Conservation (phyloP, 139 green algal species). For the Coccomyxa sp. region DNA sequence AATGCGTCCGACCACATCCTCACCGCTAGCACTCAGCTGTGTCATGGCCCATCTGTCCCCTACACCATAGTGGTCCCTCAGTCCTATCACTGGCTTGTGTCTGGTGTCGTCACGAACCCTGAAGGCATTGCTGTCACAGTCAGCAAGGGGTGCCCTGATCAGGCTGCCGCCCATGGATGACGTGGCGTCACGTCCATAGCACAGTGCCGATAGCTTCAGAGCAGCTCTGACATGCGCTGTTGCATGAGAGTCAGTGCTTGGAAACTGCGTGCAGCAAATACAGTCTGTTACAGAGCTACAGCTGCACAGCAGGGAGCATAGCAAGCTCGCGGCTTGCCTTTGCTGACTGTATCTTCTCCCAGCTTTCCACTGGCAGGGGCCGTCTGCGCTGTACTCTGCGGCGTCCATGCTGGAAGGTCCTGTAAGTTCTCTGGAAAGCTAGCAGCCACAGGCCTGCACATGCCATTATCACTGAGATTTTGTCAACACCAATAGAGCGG, state of each 20-base stretch:
- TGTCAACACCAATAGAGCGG: background rate
- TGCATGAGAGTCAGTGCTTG: no score
- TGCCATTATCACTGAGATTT: background rate
- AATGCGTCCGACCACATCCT: slow-evolving; percentile 57
- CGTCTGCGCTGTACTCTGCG: no score
- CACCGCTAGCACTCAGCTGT: slow-evolving; percentile 61
- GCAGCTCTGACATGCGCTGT: background rate
- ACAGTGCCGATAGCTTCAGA: background rate
- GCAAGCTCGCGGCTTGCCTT: no score
- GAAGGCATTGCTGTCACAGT: background rate
- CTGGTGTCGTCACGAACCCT: background rate
- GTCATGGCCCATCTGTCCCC: slow-evolving; percentile 37
- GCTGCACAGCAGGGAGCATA: no score
- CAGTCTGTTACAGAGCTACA: no score
- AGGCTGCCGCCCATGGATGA: background rate
- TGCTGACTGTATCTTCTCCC: no score
- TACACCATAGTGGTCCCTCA: slow-evolving; percentile 4
- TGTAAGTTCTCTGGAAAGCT: background rate
- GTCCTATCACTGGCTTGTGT: background rate
- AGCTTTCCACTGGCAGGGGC: no score
- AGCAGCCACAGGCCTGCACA: background rate
- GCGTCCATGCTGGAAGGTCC: background rate
- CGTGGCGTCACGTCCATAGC: background rate
- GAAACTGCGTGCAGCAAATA: no score
- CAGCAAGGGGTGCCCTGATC: no score